Evolutionary conservation across 1,139 yeast genomes (phyloP), one percentile per base, ranked within the genome.

Genomic region (Zygoascus meyerae): DNA sequence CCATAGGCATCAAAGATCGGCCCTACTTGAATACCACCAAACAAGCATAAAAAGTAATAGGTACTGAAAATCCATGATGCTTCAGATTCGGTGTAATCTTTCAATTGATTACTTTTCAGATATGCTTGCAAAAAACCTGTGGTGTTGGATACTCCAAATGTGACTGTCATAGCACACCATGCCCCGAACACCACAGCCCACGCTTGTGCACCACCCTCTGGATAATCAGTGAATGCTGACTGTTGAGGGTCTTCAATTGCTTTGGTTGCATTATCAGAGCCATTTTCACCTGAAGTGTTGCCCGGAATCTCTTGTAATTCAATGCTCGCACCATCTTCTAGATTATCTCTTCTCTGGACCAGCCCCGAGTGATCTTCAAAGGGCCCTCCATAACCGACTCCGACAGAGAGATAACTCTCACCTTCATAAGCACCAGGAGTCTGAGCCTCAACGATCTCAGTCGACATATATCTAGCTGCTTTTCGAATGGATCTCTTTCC

Each of bases 41-140:
- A 70, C 57, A 78, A 78, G 57, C 79, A 70, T 21, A 81, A 68
- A 48, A 80, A 80, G 45, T 73, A 62, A 58, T 74, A 79, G 5
- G 80, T 63, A 3, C 83, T 73, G 59, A 81, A 81, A 36, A 81
- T 74, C 87, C 87, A 81, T 3, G 83, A 78, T 1, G 79, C 69
- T 17, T 72, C 64, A 1, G 78, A 65, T 5, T 74, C 68, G 6
- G 74, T 60, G 10, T 67, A 61, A 39, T 67, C 58, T 4, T 62
- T 60, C 45, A 81, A 66, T 56, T 79, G 83, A 57, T 81, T 43
- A 15, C 67, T 62, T 6, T 75, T 60, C 5, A 81, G 69, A 58
- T 78, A 79, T 1, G 82, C 73, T 59, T 81, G 83, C 29, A 81
- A 71, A 10, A 79, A 80, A 39, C 86, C 86, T 32, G 75, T 65